phyloP scores from a whole-genome alignment of 2,329 filamentous ascomycete genomes.

The Ambrosiella cleistominuta region DNA sequence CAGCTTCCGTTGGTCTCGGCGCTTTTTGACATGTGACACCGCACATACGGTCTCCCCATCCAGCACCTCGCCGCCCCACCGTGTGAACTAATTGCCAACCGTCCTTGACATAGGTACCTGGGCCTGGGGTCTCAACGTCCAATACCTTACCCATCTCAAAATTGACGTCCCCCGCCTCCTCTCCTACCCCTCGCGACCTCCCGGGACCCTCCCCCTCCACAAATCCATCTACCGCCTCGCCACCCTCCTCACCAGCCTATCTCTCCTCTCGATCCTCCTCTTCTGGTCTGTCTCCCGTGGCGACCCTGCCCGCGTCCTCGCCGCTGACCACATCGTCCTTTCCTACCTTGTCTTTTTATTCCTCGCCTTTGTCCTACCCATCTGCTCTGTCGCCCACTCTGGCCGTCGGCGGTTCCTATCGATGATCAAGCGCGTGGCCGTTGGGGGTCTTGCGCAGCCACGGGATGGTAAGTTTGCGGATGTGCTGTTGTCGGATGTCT shows the following conservation, averaged over 20 bases:
- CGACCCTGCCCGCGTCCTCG: constrained; percentile 48
- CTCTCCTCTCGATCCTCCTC: constrained; percentile 51
- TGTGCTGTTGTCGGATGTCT: constrained; percentile 77
- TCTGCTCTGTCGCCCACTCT: constrained; percentile 47
- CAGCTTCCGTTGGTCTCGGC: not conserved
- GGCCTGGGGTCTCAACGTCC: constrained; percentile 87
- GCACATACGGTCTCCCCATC: not conserved
- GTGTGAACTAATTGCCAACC: not conserved
- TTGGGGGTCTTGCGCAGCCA: constrained; percentile 73
- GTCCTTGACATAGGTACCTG: constrained; percentile 51
- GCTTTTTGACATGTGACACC: not conserved
- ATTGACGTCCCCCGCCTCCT: constrained; percentile 81
- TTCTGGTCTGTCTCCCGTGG: constrained; percentile 75
- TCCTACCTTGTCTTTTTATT: constrained; percentile 59
- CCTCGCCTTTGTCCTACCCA: constrained; percentile 53
- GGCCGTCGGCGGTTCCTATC: constrained; percentile 61
- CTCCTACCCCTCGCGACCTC: constrained; percentile 63
- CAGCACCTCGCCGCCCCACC: not conserved
- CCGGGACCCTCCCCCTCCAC: constrained; percentile 57
- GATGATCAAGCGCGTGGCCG: constrained; percentile 57
- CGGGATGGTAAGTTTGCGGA: constrained; percentile 90
- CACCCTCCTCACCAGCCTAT: constrained; percentile 53
- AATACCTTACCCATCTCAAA: constrained; percentile 60
- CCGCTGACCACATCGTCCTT: constrained; percentile 75
- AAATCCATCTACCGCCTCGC: constrained; percentile 75